Conservation (phyloP, 129 eudicot genomes). For the Erigeron canadensis region DNA sequence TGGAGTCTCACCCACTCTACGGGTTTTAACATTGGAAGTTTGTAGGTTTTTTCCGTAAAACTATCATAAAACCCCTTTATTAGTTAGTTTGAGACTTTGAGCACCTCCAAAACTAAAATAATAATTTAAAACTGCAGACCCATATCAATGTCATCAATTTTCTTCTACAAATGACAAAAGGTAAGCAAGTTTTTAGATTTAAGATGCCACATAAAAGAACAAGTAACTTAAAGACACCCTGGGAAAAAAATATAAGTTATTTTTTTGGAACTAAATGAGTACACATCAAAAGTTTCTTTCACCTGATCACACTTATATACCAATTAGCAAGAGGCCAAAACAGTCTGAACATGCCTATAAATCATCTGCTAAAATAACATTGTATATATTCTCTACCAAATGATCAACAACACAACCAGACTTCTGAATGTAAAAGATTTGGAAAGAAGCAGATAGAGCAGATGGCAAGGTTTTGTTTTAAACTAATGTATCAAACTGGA, state of each 20-base stretch:
- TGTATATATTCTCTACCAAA: neutral
- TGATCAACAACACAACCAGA: neutral
- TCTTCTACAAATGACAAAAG: neutral
- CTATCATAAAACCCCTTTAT: no score
- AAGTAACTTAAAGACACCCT: neutral
- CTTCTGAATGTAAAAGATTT: neutral
- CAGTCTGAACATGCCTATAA: neutral
- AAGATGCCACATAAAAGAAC: neutral
- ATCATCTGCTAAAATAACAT: neutral
- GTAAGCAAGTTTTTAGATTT: neutral
- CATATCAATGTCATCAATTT: neutral
- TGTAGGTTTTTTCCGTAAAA: no score
- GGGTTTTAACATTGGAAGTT: no score
- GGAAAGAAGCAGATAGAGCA: neutral
- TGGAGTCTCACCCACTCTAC: no score
- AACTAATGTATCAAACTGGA: neutral
- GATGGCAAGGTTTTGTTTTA: no score
- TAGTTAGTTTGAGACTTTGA: no score
- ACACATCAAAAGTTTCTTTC: neutral
- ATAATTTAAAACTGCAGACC: neutral
- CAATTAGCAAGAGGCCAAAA: neutral
- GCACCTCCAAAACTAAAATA: no score
- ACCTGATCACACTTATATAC: neutral
- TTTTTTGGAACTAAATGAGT: neutral
- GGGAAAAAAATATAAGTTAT: neutral